These are phyloP conservation scores for Penicillium sclerotigenum DNA, from an alignment of 2,329 filamentous ascomycete genomes.

Conservation along the genomic window DNA sequence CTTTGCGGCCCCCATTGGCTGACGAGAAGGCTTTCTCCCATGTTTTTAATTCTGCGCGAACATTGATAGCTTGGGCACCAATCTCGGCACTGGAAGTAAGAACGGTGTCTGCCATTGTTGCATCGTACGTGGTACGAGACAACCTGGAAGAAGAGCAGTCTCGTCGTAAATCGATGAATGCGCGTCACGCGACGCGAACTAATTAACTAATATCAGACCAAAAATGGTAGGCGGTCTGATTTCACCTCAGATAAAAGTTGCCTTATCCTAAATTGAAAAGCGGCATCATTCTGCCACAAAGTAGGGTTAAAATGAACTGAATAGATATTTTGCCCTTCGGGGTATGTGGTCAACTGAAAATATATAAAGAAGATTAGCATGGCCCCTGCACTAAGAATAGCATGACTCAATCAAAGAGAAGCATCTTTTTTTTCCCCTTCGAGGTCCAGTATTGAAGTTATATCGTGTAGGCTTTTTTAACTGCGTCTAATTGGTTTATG, in stretches of 20 bases:
- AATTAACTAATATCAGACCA: conserved; percentile 20
- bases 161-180: conserved; percentile 7
- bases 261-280: fast-evolving
- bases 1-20: conserved; percentile 44
- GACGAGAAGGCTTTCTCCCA: conserved; percentile 48
- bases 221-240: neutral
- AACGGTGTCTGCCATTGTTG: conserved; percentile 28
- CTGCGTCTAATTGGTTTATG: too few relatives aligned
- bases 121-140: conserved; percentile 11
- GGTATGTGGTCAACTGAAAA: conserved; percentile 63
- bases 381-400: conserved; percentile 90
- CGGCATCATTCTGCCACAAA: neutral
- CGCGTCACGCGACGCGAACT: conserved; percentile 25
- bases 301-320: neutral
- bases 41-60: conserved; percentile 47
- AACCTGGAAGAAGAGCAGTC: conserved; percentile 1
- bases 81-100: conserved; percentile 26
- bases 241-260: neutral
- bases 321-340: neutral
- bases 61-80: conserved; percentile 26
- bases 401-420: conserved; percentile 41
- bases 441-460: neutral
- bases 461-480: neutral
- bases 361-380: conserved; percentile 79
- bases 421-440: neutral